Percentiles rank a stretch among this genome's conserved stretches.
These are phyloP conservation scores for Microascus cirrosus DNA, from an alignment of 2,329 filamentous ascomycete genomes.

Conservation along the genomic window DNA sequence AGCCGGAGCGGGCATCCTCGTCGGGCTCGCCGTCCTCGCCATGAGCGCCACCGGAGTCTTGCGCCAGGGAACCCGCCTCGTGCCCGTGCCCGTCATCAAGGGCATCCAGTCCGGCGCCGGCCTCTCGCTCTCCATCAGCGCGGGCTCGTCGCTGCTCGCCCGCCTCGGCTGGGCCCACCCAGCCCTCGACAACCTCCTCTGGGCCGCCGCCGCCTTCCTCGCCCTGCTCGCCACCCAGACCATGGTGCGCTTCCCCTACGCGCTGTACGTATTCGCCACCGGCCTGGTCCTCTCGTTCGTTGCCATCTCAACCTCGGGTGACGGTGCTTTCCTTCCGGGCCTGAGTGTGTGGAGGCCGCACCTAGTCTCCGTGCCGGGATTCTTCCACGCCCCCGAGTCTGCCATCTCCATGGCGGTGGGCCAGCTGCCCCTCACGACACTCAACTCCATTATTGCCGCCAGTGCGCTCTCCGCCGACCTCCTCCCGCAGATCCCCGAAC, in stretches of 20 bases:
- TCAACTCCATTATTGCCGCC: constrained; percentile 88
- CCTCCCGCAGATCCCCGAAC: constrained; percentile 54
- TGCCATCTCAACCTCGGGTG: constrained; percentile 18
- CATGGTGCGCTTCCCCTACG: constrained; percentile 62
- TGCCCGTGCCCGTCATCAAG: constrained; percentile 82
- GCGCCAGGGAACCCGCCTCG: constrained; percentile 57
- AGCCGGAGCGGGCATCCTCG: constrained; percentile 69
- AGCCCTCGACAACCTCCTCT: constrained; percentile 66
- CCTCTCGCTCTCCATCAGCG: constrained; percentile 68
- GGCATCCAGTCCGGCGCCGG: constrained; percentile 92
- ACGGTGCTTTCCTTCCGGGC: constrained; percentile 29
- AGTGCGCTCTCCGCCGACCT: constrained; percentile 69
- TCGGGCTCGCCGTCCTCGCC: constrained; percentile 60
- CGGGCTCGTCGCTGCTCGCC: constrained; percentile 56
- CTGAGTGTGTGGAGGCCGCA: constrained; percentile 51
- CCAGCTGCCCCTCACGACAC: constrained; percentile 79
- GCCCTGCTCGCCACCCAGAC: constrained; percentile 57
- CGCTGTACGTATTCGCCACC: constrained; percentile 57
- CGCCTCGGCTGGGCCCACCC: constrained; percentile 58
- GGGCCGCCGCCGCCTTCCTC: constrained; percentile 64
- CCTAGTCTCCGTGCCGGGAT: constrained; percentile 15
- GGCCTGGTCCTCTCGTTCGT: constrained; percentile 55
- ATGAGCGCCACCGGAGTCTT: constrained; percentile 75
- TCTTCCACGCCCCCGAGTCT: constrained; percentile 16
- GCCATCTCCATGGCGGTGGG: constrained; percentile 57